phyloP scores from a whole-genome alignment of 2,329 filamentous ascomycete genomes.

The Monosporascus sp. region DNA sequence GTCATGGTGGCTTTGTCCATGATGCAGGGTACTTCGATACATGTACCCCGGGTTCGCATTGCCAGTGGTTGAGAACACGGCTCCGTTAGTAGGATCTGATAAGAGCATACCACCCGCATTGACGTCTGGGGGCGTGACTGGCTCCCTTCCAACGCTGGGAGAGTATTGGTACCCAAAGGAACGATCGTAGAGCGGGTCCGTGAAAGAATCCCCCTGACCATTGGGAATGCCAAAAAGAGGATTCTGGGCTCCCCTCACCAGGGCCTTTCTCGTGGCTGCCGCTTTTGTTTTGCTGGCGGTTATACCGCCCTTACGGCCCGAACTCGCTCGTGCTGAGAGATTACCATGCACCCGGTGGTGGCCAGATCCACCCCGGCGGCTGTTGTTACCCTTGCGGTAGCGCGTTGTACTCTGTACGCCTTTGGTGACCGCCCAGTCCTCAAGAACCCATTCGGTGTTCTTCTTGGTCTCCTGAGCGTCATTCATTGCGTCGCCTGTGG shows the following conservation, averaged over 20 bases:
- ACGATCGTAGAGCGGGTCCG: neutral
- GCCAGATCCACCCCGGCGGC: constrained; percentile 13
- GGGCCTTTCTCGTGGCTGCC: constrained; percentile 10
- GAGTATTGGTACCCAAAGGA: constrained; percentile 3
- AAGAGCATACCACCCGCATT: constrained; percentile 7
- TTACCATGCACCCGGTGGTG: constrained; percentile 2
- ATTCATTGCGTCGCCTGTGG: constrained; percentile 24
- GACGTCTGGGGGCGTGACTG: constrained; percentile 7
- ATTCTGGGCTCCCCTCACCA: constrained; percentile 5
- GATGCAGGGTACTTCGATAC: constrained; percentile 5
- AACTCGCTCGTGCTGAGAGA: constrained; percentile 17
- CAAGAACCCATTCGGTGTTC: constrained; percentile 71
- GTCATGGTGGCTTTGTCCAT: constrained; percentile 2
- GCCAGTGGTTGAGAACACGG: neutral
- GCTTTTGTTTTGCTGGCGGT: constrained; percentile 19
- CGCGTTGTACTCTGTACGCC: constrained; percentile 84
- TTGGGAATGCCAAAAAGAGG: neutral
- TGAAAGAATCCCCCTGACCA: neutral
- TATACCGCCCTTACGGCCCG: constrained; percentile 23
- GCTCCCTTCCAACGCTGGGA: constrained; percentile 1
- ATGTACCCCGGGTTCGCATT: constrained; percentile 8
- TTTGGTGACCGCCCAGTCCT: constrained; percentile 59
- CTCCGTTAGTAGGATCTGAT: constrained; percentile 6
- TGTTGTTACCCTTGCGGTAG: constrained; percentile 54
- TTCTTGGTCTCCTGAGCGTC: constrained; percentile 54